Evolutionary conservation across 495 filamentous ascomycete species (phyloP).

Genomic region (Annulohypoxylon moriforme): DNA sequence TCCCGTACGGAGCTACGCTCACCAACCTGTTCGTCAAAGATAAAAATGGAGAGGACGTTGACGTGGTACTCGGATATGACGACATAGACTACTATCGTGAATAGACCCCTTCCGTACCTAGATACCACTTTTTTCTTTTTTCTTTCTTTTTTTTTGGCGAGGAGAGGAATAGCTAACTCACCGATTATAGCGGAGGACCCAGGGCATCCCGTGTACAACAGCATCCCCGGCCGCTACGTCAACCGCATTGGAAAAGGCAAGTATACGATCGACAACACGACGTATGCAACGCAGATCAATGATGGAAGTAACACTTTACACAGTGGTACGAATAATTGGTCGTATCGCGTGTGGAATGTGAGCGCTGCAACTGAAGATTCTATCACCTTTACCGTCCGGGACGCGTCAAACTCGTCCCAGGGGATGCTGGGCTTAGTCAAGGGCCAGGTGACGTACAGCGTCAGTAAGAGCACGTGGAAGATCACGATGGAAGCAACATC

Average conservation of each 20-base stretch:
- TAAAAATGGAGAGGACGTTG: conserved; percentile 64
- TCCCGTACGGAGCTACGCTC: conserved; percentile 65
- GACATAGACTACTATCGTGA: conserved; percentile 62
- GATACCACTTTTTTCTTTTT: too few relatives aligned
- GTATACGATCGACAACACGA: conserved; percentile 64
- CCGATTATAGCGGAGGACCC: conserved; percentile 55
- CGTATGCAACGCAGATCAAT: conserved; percentile 62
- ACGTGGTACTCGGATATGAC: conserved; percentile 66
- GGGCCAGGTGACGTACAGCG: conserved; percentile 77
- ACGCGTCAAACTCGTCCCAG: conserved; percentile 70
- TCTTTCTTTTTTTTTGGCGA: too few relatives aligned
- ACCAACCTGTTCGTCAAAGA: conserved; percentile 69
- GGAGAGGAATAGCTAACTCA: conserved; percentile 33
- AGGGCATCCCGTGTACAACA: conserved; percentile 63
- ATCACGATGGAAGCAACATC: conserved; percentile 66
- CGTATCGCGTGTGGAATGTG: conserved; percentile 64
- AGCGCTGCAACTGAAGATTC: conserved; percentile 68
- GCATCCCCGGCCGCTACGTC: conserved; percentile 65
- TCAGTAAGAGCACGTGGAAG: conserved; percentile 60
- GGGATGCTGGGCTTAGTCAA: conserved; percentile 81
- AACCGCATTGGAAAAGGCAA: conserved; percentile 66
- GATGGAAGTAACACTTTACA: conserved; percentile 70
- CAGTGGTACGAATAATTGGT: conserved; percentile 71
- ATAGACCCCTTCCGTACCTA: conserved; percentile 18
- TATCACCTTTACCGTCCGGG: conserved; percentile 82